Evolutionary conservation across 805 yeast genomes (phyloP), one percentile per base, ranked within the genome.

Genomic region (Teunomyces stri): DNA sequence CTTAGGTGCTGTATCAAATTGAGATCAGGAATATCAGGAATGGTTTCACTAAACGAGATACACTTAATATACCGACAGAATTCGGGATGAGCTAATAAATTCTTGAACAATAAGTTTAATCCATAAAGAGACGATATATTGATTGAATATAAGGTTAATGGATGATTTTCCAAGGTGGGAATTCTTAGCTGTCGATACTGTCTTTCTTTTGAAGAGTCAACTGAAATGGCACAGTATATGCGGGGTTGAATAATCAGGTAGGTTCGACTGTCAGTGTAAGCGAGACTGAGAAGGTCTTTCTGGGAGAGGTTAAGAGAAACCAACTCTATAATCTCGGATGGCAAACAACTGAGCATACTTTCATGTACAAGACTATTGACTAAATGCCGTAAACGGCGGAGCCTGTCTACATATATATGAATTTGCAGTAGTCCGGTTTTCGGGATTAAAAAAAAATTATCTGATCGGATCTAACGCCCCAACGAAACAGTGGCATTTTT

Each of bases 21-120:
- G 35, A 45, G 35, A 34, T 47, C 50, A 15, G 48, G 46, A 4
- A 46, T 45, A 36, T 53, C 56, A 11, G 54, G 56, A 10, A 51
- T 40, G 6, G 13, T 28, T 20, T 44, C 34, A 12, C 25, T 16
- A 36, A 51, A 49, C 11, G 48, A 42, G 2, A 53, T 27, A 25
- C 30, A 25, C 27, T 42, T 36, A 37, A 46, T 45, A 21, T 43
- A 33, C 4, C 30, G 25, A 5, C 50, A 39, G 11, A 15, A 22
- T 5, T 15, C 10, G 4, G 48, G 44, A 21, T 39, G 12, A 7
- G 20, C 25, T n/a, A n/a, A 16, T 9, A 49, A 22, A 15, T 29
- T 36, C 33, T 51, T 49, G 41, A 53, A 51, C 40, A 51, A 47
- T 16, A 46, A 21, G 41, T 53, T 53, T 30, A 53, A 43, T 20